These are phyloP conservation scores for Maudiozyma pseudohumilis DNA, from an alignment of 805 yeast genomes.

Conservation along the genomic window DNA sequence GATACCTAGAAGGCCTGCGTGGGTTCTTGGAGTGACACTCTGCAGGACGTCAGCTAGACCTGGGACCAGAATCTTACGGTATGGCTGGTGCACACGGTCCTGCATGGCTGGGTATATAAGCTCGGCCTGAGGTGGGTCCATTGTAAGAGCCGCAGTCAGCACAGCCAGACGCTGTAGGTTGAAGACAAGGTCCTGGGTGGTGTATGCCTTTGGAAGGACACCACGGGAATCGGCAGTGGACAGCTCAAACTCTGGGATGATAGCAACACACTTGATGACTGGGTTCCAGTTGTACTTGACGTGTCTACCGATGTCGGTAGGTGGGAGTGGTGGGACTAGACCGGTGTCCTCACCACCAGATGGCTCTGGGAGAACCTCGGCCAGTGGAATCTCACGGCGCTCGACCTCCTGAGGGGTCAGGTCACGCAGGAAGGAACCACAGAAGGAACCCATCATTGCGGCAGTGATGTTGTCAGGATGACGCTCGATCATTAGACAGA, in stretches of 20 bases:
- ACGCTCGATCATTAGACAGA: constrained; percentile 92
- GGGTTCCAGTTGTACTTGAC: constrained; percentile 76
- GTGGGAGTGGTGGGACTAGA: constrained; percentile 70
- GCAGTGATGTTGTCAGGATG: constrained; percentile 98
- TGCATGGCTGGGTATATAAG: constrained; percentile 92
- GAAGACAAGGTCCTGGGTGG: constrained; percentile 75
- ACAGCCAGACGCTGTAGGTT: constrained; percentile 90
- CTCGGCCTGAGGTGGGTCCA: constrained; percentile 69
- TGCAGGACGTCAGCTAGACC: constrained; percentile 76
- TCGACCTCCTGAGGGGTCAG: constrained; percentile 60
- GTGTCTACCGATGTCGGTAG: constrained; percentile 77
- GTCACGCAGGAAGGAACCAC: constrained; percentile 86
- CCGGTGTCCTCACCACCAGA: constrained; percentile 64
- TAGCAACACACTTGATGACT: constrained; percentile 76
- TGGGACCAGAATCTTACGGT: constrained; percentile 83
- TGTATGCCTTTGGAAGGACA: constrained; percentile 74
- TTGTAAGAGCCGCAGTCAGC: constrained; percentile 84
- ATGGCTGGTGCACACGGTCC: constrained; percentile 95
- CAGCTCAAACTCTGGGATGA: constrained; percentile 90
- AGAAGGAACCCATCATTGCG: constrained; percentile 98
- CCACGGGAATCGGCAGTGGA: constrained; percentile 87
- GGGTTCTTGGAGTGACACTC: constrained; percentile 69
- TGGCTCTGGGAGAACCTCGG: constrained; percentile 73
- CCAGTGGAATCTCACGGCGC: constrained; percentile 74
- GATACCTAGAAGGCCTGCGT: constrained; percentile 83